Conservation (phyloP, 176 grass and related monocot genomes). For the Eragrostis nindensis region DNA sequence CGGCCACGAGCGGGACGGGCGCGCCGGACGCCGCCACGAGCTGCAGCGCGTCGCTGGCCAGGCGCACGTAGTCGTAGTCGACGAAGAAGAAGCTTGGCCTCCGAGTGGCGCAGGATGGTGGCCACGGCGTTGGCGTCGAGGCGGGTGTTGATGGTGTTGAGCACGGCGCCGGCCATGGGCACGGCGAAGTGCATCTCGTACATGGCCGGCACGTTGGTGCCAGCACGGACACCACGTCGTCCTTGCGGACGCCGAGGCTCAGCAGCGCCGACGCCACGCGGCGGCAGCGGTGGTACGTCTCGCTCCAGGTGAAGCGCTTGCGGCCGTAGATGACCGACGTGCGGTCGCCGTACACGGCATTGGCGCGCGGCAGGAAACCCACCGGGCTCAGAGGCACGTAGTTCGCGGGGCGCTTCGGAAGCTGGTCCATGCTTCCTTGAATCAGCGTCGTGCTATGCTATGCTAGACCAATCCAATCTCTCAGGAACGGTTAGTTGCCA, state of each 20-base stretch:
- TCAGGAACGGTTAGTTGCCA: neutral
- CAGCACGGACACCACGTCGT: conserved; percentile 72
- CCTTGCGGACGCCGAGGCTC: conserved; percentile 35
- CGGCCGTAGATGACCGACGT: conserved; percentile 58
- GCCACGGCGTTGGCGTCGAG: conserved; percentile 69
- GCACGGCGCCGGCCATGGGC: conserved; percentile 77
- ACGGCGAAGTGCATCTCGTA: conserved; percentile 87
- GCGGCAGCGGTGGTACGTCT: conserved; percentile 60
- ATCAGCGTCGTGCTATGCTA: too few species aligned
- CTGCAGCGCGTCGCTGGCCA: conserved; percentile 61
- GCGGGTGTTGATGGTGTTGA: conserved; percentile 81
- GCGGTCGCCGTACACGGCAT: conserved; percentile 75
- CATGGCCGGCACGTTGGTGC: conserved; percentile 72
- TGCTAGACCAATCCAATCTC: too few species aligned
- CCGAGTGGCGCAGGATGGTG: conserved; percentile 62
- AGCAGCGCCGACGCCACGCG: conserved; percentile 65
- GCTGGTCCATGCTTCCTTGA: conserved; percentile 68
- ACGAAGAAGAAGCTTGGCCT: conserved; percentile 71
- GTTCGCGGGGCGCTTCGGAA: conserved; percentile 56
- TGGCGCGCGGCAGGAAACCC: conserved; percentile 62
- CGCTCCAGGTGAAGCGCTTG: conserved; percentile 54
- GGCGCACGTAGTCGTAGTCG: conserved; percentile 55
- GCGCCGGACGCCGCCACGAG: neutral
- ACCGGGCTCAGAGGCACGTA: conserved; percentile 65
- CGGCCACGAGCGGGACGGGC: conserved; percentile 49